These are phyloP conservation scores for Achlya hypogyna DNA, from an alignment of 352 stramenopile genomes.

Conservation along the genomic window DNA sequence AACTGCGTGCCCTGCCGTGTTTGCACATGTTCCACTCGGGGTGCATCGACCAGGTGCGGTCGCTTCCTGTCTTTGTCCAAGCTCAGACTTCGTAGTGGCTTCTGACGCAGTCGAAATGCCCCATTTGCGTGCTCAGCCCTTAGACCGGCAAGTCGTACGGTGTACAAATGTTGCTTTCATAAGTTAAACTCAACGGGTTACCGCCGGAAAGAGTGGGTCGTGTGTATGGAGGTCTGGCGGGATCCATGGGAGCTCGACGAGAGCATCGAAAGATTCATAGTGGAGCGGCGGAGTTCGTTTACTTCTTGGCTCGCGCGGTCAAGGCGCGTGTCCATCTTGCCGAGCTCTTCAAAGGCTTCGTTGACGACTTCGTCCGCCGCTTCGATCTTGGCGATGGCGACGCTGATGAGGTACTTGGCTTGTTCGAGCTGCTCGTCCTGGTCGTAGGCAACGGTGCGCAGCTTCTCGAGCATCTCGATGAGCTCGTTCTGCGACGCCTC, in stretches of 20 bases:
- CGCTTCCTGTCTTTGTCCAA: neutral
- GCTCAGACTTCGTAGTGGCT: neutral
- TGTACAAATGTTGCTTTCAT: slow-evolving; percentile 1
- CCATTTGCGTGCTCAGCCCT: slow-evolving; percentile 9
- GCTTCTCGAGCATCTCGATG: slow-evolving; percentile 54
- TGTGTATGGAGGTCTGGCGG: neutral
- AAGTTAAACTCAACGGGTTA: neutral
- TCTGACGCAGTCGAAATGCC: slow-evolving; percentile 5
- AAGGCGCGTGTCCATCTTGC: slow-evolving; percentile 60
- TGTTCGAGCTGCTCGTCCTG: slow-evolving; percentile 69
- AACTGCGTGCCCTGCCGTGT: slow-evolving; percentile 90
- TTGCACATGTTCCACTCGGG: slow-evolving; percentile 91
- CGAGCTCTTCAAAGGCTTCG: slow-evolving; percentile 61
- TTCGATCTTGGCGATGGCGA: slow-evolving; percentile 68
- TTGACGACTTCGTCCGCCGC: slow-evolving; percentile 57
- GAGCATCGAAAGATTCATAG: neutral
- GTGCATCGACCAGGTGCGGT: slow-evolving; percentile 65
- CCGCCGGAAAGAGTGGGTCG: too few species aligned
- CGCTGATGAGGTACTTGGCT: slow-evolving; percentile 59
- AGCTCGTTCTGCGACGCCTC: slow-evolving; percentile 44
- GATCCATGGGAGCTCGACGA: neutral
- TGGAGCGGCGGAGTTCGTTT: neutral
- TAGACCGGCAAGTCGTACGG: neutral
- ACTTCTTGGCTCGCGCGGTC: neutral
- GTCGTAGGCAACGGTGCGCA: slow-evolving; percentile 57